A percentile compares a stretch with the other conserved stretches of the same genome.
Evolutionary conservation across 441 rosid species (phyloP).

Genomic region (Biscutella laevigata): DNA sequence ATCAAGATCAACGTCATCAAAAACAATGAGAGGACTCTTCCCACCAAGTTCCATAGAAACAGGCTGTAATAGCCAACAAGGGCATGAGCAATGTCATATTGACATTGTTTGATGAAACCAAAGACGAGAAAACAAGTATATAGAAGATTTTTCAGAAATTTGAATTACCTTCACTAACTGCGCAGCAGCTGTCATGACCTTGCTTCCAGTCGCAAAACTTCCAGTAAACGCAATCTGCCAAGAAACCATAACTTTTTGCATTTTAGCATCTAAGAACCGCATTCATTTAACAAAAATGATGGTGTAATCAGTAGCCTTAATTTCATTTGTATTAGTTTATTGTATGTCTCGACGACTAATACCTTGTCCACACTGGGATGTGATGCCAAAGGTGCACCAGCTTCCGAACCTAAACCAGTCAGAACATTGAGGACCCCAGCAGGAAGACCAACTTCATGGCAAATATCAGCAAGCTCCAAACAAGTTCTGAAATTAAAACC

Average conservation of each 20-base stretch:
- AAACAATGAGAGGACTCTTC: slow-evolving; percentile 85
- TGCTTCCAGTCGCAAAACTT: slow-evolving; percentile 81
- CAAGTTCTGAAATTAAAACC: slow-evolving; percentile 55
- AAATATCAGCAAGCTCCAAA: slow-evolving; percentile 89
- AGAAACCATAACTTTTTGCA: slow-evolving; percentile 5
- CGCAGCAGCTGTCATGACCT: slow-evolving; percentile 81
- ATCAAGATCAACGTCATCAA: slow-evolving; percentile 90
- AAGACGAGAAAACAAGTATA: background rate
- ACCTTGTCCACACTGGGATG: slow-evolving; percentile 95
- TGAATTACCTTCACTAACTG: slow-evolving; percentile 69
- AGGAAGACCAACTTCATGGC: slow-evolving; percentile 86
- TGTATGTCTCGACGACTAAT: slow-evolving; percentile 8
- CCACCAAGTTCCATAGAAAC: slow-evolving; percentile 95
- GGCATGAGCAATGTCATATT: slow-evolving; percentile 7
- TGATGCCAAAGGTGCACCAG: slow-evolving; percentile 85
- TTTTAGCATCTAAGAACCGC: slow-evolving; percentile 11
- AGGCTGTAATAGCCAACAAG: slow-evolving; percentile 65
- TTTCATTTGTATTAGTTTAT: slow-evolving; percentile 2
- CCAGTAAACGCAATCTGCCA: slow-evolving; percentile 89
- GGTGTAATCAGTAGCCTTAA: slow-evolving; percentile 1
- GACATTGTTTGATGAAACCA: slow-evolving; percentile 1
- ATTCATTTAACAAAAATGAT: background rate
- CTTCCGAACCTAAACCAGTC: slow-evolving; percentile 85
- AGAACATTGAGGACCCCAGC: slow-evolving; percentile 81
- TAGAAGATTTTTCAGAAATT: background rate